phyloP scores from a whole-genome alignment of 768 basidiomycete species.

The Lentinula raphanica region DNA sequence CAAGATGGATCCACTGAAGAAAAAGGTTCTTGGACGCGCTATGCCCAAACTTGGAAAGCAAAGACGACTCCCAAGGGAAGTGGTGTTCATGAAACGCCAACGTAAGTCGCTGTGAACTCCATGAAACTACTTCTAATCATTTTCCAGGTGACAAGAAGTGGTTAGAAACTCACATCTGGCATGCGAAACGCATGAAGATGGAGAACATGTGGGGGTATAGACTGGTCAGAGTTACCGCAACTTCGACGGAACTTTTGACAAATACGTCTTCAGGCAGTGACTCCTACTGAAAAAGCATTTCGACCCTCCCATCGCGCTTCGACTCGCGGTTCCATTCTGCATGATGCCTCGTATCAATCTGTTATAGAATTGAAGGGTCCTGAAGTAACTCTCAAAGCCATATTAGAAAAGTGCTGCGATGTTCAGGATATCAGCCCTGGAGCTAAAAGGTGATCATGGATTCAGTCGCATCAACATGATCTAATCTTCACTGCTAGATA shows the following conservation, averaged over 20 bases:
- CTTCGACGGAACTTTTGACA: background rate
- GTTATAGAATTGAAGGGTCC: constrained; percentile 70
- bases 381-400: constrained; percentile 43
- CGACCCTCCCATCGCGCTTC: constrained; percentile 89
- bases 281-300: constrained; percentile 89
- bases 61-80: constrained; percentile 53
- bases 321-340: constrained; percentile 76
- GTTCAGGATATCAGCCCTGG: constrained; percentile 57
- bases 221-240: constrained; percentile 43
- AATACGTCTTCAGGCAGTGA: constrained; percentile 50
- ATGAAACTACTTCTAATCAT: background rate
- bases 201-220: constrained; percentile 88
- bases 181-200: constrained; percentile 97
- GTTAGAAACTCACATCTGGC: constrained; percentile 97
- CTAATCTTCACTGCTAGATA: constrained; percentile 37
- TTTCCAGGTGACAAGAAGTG: constrained; percentile 74
- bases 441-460: constrained; percentile 46
- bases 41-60: constrained; percentile 62
- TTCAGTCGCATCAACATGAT: background rate
- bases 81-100: constrained; percentile 66
- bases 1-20: constrained; percentile 45
- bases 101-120: constrained; percentile 33
- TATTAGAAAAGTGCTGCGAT: constrained; percentile 58
- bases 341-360: constrained; percentile 85
- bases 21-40: constrained; percentile 34